A percentile compares a stretch with the other conserved stretches of the same genome.
phyloP scores from a whole-genome alignment of 2,329 filamentous ascomycete species.

The Ophiocordyceps camponoti-saundersi region DNA sequence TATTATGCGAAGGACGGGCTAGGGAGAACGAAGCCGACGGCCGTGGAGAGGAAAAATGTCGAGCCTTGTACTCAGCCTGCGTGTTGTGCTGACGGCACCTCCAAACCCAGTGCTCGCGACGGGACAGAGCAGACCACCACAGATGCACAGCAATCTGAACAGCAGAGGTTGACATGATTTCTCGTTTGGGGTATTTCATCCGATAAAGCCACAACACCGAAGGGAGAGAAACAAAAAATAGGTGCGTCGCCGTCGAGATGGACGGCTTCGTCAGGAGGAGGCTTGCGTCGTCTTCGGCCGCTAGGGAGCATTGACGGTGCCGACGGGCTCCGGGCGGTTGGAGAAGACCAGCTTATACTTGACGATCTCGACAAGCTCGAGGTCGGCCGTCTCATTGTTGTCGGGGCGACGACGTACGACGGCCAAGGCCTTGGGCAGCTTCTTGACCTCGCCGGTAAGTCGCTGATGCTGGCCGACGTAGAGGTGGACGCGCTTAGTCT shows the following conservation, averaged over 20 bases:
- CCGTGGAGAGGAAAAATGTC: slow-evolving; percentile 7
- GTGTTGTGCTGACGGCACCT: too few species aligned
- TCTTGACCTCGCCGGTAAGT: slow-evolving; percentile 80
- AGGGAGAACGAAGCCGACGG: slow-evolving; percentile 51
- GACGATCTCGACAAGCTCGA: slow-evolving; percentile 79
- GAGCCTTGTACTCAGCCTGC: not conserved
- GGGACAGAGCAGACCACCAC: not conserved
- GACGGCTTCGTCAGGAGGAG: not conserved
- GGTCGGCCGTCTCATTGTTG: slow-evolving; percentile 25
- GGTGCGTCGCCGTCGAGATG: not conserved
- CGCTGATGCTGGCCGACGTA: slow-evolving; percentile 83
- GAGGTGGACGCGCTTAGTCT: slow-evolving; percentile 83
- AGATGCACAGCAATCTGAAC: not conserved
- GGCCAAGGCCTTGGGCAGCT: slow-evolving; percentile 60
- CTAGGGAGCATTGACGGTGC: slow-evolving; percentile 11
- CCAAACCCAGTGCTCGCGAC: not conserved
- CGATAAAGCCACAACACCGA: not conserved
- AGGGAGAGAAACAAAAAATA: not conserved
- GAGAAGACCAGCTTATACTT: slow-evolving; percentile 78
- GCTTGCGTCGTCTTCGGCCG: not conserved
- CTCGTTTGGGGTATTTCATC: not conserved
- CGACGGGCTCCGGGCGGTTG: slow-evolving; percentile 70
- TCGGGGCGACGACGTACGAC: slow-evolving; percentile 47
- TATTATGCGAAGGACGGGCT: slow-evolving; percentile 89
- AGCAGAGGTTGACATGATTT: not conserved